Evolutionary conservation across 192 early-diverging fungal species (phyloP).

Genomic region (Backusella tarrabulga): DNA sequence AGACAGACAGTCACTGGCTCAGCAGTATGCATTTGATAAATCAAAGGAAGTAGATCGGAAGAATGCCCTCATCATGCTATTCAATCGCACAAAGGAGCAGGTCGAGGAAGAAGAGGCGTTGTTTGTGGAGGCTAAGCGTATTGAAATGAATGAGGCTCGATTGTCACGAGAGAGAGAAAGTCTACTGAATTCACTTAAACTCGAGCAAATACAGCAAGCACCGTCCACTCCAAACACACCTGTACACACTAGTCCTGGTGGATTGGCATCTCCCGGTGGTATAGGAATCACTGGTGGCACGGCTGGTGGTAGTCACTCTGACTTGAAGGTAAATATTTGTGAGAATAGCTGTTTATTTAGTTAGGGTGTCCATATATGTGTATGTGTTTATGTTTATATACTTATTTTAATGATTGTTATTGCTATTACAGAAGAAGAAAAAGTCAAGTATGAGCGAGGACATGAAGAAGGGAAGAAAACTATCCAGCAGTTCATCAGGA

Average conservation of each 20-base stretch:
- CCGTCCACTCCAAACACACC: slow-evolving; percentile 29
- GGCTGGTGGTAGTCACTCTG: slow-evolving; percentile 15
- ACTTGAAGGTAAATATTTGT: slow-evolving; percentile 24
- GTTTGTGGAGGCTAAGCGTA: slow-evolving; percentile 72
- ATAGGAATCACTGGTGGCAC: slow-evolving; percentile 39
- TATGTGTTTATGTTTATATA: neutral
- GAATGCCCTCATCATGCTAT: slow-evolving; percentile 69
- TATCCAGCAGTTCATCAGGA: slow-evolving; percentile 22
- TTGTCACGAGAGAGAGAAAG: slow-evolving; percentile 78
- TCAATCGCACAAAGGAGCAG: slow-evolving; percentile 72
- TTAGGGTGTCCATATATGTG: neutral
- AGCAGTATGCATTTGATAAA: slow-evolving; percentile 53
- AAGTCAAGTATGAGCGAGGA: slow-evolving; percentile 27
- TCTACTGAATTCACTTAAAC: slow-evolving; percentile 62
- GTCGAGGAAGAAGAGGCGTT: slow-evolving; percentile 86
- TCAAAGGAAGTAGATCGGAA: slow-evolving; percentile 77
- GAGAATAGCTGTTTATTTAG: neutral
- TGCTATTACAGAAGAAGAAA: slow-evolving; percentile 30
- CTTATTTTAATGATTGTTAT: neutral
- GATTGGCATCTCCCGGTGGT: slow-evolving; percentile 27
- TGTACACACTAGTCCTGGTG: neutral
- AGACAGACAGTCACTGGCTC: slow-evolving; percentile 29
- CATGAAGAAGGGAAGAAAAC: slow-evolving; percentile 25
- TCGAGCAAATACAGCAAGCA: slow-evolving; percentile 44
- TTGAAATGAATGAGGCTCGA: slow-evolving; percentile 79